Evolutionary conservation across 1,139 yeast genomes (phyloP).

Genomic region (Pneumocystis wakefieldiae): DNA sequence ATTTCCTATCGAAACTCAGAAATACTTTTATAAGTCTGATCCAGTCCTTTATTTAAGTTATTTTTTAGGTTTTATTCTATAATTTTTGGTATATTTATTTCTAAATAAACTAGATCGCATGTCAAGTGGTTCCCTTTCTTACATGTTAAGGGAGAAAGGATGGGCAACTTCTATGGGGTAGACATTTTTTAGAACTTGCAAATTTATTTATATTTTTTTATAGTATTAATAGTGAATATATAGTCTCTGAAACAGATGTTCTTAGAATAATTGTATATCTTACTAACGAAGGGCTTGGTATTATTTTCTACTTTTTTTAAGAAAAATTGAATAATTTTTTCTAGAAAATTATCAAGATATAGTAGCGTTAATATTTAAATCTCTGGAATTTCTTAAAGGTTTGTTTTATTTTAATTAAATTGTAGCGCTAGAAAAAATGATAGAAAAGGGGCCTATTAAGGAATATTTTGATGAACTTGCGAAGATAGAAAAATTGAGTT

Average conservation of each 20-base stretch:
- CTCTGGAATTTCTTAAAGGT: conserved; percentile 41
- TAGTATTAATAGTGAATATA: conserved; percentile 63
- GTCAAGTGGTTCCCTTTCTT: conserved; percentile 66
- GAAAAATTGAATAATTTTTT: not conserved
- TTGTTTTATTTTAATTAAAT: not conserved
- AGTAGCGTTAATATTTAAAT: conserved; percentile 48
- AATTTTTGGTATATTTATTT: not conserved
- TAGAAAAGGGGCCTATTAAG: conserved; percentile 37
- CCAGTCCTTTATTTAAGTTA: conserved; percentile 79
- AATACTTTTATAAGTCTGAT: conserved; percentile 45
- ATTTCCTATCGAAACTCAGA: conserved; percentile 65
- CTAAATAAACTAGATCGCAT: conserved; percentile 37
- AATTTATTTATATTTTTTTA: conserved; percentile 50
- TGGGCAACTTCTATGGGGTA: conserved; percentile 72
- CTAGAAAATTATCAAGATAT: conserved; percentile 47
- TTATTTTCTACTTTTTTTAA: not conserved
- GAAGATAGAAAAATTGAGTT: conserved; percentile 38
- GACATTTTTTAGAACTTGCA: conserved; percentile 53
- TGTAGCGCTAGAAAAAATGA: not conserved
- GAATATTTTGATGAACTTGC: conserved; percentile 37
- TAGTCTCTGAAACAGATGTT: conserved; percentile 35
- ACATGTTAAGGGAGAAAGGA: conserved; percentile 50
- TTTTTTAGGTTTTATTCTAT: conserved; percentile 39
- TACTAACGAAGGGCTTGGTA: not conserved
- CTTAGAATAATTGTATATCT: not conserved